These are phyloP conservation scores for Ephemerocybe angulata DNA, from an alignment of 768 basidiomycete genomes.

Conservation along the genomic window DNA sequence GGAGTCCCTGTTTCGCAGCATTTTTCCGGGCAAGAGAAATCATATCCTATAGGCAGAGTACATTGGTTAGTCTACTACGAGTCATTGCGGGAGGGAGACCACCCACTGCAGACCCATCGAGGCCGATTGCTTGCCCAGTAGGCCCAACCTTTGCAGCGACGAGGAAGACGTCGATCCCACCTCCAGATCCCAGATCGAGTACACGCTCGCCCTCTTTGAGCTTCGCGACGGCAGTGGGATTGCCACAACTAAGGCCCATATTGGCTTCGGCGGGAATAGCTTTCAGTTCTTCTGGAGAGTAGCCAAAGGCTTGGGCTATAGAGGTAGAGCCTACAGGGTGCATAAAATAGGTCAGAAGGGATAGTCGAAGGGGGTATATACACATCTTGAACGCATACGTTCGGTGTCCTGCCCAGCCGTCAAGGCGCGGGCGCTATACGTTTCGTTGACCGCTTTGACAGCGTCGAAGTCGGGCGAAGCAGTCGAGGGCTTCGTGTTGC, in stretches of 20 bases:
- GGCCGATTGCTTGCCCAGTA: constrained; percentile 47
- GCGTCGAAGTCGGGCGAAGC: not conserved
- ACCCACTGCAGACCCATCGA: constrained; percentile 49
- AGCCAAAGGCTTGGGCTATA: constrained; percentile 46
- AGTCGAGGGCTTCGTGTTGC: not conserved
- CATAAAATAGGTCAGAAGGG: not conserved
- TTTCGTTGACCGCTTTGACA: constrained; percentile 24
- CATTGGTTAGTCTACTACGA: not conserved
- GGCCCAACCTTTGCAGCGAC: constrained; percentile 49
- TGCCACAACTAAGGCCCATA: constrained; percentile 54
- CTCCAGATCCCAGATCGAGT: constrained; percentile 56
- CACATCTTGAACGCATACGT: not conserved
- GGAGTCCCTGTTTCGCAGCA: constrained; percentile 36
- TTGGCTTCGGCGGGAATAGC: constrained; percentile 41
- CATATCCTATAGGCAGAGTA: constrained; percentile 40
- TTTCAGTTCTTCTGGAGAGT: constrained; percentile 39
- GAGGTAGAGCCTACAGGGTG: constrained; percentile 25
- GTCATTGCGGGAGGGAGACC: not conserved
- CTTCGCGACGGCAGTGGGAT: constrained; percentile 43
- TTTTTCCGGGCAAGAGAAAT: constrained; percentile 44
- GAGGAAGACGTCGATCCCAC: constrained; percentile 53
- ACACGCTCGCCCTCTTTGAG: constrained; percentile 55
- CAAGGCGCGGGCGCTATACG: constrained; percentile 31
- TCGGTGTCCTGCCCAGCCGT: constrained; percentile 22
- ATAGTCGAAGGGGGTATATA: too few species aligned